A percentile compares a stretch with the other conserved stretches of the same genome.
These are phyloP conservation scores for Oryza brachyantha DNA, from an alignment of 176 grass and related monocot species.

Conservation along the genomic window DNA sequence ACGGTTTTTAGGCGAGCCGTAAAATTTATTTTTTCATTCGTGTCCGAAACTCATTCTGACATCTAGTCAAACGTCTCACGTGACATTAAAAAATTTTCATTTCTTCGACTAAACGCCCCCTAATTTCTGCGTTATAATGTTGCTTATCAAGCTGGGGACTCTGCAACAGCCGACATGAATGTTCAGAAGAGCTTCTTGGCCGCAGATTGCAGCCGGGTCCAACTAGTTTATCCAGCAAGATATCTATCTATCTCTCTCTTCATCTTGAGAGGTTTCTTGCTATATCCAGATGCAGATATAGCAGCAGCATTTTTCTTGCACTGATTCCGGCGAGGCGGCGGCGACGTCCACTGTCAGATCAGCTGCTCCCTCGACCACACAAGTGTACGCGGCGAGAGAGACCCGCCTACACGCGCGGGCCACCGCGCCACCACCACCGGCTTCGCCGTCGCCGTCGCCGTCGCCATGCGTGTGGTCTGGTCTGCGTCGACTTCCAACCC, in stretches of 20 bases:
- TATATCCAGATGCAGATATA: background rate
- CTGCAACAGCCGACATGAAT: background rate
- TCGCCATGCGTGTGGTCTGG: background rate
- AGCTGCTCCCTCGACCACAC: background rate
- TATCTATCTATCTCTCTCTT: background rate
- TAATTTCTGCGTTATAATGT: background rate
- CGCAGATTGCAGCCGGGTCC: background rate
- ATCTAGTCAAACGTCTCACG: too few species aligned
- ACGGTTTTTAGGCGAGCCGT: too few species aligned
- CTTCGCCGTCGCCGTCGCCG: background rate
- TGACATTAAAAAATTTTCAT: too few species aligned
- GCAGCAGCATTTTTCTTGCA: too few species aligned
- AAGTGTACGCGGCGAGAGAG: background rate
- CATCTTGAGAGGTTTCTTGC: background rate
- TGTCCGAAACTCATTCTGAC: too few species aligned
- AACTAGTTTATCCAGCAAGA: background rate
- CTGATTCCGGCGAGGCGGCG: background rate
- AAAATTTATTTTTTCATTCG: too few species aligned
- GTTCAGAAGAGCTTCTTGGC: background rate
- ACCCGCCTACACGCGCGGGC: background rate
- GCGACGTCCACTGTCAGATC: slow-evolving; percentile 4
- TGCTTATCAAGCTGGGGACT: background rate
- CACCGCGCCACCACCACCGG: background rate
- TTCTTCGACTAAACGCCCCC: too few species aligned
- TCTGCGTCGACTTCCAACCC: too few species aligned